Evolutionary conservation across 768 basidiomycete genomes (phyloP), one percentile per base, ranked within the genome.

Genomic region (Collybia sp.): DNA sequence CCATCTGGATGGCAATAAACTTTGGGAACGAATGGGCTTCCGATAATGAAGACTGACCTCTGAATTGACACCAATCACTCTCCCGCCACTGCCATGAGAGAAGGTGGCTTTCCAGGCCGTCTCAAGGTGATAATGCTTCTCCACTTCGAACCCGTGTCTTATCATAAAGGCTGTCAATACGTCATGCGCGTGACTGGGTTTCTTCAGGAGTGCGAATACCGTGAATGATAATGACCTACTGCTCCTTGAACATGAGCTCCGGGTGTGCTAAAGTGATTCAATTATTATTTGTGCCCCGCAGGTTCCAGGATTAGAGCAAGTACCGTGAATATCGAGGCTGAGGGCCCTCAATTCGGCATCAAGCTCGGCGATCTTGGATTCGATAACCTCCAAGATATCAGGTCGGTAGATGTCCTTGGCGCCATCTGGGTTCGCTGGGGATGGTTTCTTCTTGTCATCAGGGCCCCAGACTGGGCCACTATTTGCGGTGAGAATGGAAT

Each of bases 51-150:
- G 58, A 32, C 70, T 58, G 62, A 79, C 74, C 64, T 91, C 89
- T 12, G 88, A 89, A 60, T 92, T 91, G 47, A 92, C 68, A 0
- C 88, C 88, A 30, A 91, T 76, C 0, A 76, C 80, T 42, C 80
- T 74, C 5, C 86, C 87, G 9, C 85, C 87, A 25, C 67, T 60
- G 10, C 85, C 83, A 52, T 82, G 72, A 12, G 73, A 66, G 53
- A 78, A 90, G 1, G 72, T 75, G 0, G 89, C 89, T 16, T 72
- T 66, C 88, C 88, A 90, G 3, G 86, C 88, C 0, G 88, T 92
- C 13, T 78, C 71, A 18, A 91, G 67, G 42, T 75, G 72, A 54
- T 81, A 76, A 39, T 86, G 76, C 43, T 65, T 72, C 34, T 73
- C 75, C 12, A 88, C 83, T 12, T 72, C 62, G 58, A 85, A 90